These are phyloP conservation scores for Myochromella boudieri DNA, from an alignment of 768 basidiomycete genomes.

Conservation along the genomic window DNA sequence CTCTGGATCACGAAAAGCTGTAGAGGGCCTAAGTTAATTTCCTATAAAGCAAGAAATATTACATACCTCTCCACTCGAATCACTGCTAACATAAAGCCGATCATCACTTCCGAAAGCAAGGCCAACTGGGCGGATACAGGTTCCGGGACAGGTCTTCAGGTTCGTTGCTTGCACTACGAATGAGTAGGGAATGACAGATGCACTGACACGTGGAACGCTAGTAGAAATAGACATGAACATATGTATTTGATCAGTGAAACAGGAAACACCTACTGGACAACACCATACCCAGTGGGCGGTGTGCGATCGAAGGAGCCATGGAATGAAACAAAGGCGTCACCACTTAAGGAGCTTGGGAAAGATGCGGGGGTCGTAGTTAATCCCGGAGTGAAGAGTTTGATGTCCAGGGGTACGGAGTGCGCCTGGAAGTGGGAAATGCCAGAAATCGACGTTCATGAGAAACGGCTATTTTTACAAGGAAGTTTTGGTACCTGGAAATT, in stretches of 20 bases:
- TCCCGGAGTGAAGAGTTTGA: constrained; percentile 35
- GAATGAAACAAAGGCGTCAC: constrained; percentile 42
- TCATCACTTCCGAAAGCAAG: constrained; percentile 37
- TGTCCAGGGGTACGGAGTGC: constrained; percentile 44
- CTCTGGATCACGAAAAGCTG: constrained; percentile 4
- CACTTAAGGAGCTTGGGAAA: constrained; percentile 26
- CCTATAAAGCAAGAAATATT: background rate
- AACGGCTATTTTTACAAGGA: too few relatives aligned
- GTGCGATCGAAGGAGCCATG: constrained; percentile 39
- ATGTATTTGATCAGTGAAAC: background rate
- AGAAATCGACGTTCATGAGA: too few relatives aligned
- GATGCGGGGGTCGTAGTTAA: constrained; percentile 6
- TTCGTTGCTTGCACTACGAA: constrained; percentile 40
- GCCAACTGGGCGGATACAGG: constrained; percentile 41
- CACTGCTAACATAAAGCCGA: constrained; percentile 40
- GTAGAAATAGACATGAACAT: background rate
- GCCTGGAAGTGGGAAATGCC: too few relatives aligned
- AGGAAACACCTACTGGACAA: constrained; percentile 31
- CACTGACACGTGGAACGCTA: constrained; percentile 11
- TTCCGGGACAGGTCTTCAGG: constrained; percentile 34
- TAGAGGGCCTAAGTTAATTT: background rate
- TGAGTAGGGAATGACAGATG: constrained; percentile 25
- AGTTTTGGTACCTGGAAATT: constrained; percentile 37
- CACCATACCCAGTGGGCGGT: constrained; percentile 46
- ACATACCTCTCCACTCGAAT: constrained; percentile 40